These are phyloP conservation scores for Cucurbitaria berberidis DNA, from an alignment of 2,329 filamentous ascomycete genomes.

Conservation along the genomic window DNA sequence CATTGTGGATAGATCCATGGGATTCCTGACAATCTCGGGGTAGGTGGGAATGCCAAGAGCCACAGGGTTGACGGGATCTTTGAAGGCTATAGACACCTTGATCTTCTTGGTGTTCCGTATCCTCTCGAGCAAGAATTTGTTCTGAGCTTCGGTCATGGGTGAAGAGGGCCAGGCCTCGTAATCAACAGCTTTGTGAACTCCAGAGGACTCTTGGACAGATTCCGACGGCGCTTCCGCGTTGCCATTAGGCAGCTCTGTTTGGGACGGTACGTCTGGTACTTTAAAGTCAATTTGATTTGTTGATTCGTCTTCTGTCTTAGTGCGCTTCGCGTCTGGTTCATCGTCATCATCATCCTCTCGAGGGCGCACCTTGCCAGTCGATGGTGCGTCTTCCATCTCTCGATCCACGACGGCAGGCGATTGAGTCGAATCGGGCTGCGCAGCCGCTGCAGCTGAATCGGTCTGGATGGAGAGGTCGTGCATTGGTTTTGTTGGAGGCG, in stretches of 20 bases:
- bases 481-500: conserved; percentile 43
- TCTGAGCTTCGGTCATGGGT: conserved; percentile 61
- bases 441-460: conserved; percentile 16
- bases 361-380: conserved; percentile 64
- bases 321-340: conserved; percentile 75
- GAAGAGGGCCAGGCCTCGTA: conserved; percentile 42
- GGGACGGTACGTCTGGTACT: conserved; percentile 50
- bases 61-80: conserved; percentile 75
- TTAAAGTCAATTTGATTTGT: conserved; percentile 51
- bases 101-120: conserved; percentile 84
- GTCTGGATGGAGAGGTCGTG: conserved; percentile 41
- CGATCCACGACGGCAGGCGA: conserved; percentile 38
- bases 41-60: conserved; percentile 79
- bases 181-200: conserved; percentile 41
- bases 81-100: conserved; percentile 77
- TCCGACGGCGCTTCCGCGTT: conserved; percentile 27
- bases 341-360: conserved; percentile 65
- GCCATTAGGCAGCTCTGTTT: conserved; percentile 39
- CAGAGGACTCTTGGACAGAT: conserved; percentile 39
- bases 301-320: conserved; percentile 67
- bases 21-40: conserved; percentile 73
- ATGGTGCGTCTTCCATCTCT: conserved; percentile 49
- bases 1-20: conserved; percentile 84
- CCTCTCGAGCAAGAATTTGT: conserved; percentile 67
- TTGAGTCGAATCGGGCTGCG: conserved; percentile 21